Evolutionary conservation across 306 rosid genomes (phyloP), one percentile per base, ranked within the genome.

Genomic region (Lablab purpureus): DNA sequence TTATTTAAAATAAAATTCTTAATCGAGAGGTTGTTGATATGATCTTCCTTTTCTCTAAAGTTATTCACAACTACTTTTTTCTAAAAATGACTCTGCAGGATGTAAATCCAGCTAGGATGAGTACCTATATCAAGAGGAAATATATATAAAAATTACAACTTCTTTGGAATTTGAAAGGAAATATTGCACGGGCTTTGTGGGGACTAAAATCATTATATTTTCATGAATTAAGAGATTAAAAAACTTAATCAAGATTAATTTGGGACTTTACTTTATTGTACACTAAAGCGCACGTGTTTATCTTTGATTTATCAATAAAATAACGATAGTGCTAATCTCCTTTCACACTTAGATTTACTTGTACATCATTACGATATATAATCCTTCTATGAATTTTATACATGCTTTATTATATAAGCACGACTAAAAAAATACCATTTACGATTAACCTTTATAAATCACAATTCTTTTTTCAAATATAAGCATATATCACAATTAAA

Each of bases 51-150:
- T 43, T 43, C 3, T 73, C 8, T 10, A 41, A 41, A 58, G 43
- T 41, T 13, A 15, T 58, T 74, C 45, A 10, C 43, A 74, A 62
- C 62, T 30, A 34, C 27, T 49, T 76, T 32, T 63, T 76, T 47
- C 73, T 62, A 63, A 60, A 46, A 63, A 47, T 30, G n/a, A 21
- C 63, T 76, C 50, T 8, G 34, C 63, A 15, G 2, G 41, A 50
- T 50, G 80, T 19, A 32, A 50, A 66, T 51, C 18, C 56, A 51
- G 37, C 18, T 4, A 34, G 19, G 65, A 65, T 76, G 66, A 4
- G 65, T 64, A 37, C 65, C 65, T 36, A 23, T 36, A 22, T 5
- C 10, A 59, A 62, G 71, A 76, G 80, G 67, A 50, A 77, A 75
- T 40, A 12, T 55, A 10, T 15, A 30, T 51, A 36, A 15, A 54